A percentile compares a stretch with the other conserved stretches of the same genome.
Conservation (phyloP, 2,329 filamentous ascomycete genomes). For the Monilinia fructicola region DNA sequence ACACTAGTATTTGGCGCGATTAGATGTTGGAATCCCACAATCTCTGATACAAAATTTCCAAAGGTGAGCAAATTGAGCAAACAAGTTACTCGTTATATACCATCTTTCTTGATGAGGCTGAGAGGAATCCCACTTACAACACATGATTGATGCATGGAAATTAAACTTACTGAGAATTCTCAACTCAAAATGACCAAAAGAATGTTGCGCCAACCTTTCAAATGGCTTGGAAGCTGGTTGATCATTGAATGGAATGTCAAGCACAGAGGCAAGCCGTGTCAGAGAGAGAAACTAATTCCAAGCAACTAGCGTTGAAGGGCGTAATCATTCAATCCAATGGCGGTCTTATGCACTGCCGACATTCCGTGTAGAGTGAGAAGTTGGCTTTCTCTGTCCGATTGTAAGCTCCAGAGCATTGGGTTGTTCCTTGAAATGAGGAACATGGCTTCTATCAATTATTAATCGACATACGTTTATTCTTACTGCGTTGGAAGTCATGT, state of each 20-base stretch:
- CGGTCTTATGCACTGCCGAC: not conserved
- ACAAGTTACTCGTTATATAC: not conserved
- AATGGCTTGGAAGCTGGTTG: not conserved
- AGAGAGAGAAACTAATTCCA: not conserved
- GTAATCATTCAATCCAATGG: slow-evolving; percentile 1
- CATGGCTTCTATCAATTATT: not conserved
- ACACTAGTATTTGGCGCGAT: not conserved
- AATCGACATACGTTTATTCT: no score
- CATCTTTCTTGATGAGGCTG: not conserved
- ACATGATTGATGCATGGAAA: not conserved
- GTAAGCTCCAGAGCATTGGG: not conserved
- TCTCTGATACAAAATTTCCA: not conserved
- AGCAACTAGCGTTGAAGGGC: slow-evolving; percentile 2
- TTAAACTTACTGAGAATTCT: not conserved
- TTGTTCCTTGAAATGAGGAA: not conserved
- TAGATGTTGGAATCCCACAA: not conserved
- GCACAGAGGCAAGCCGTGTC: not conserved
- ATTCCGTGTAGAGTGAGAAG: not conserved
- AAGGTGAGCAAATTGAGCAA: not conserved
- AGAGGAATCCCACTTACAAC: not conserved
- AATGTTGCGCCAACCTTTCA: not conserved
- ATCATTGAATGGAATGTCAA: not conserved
- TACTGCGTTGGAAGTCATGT: no score
- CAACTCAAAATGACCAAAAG: not conserved
- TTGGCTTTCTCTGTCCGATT: not conserved